A percentile compares a stretch with the other conserved stretches of the same genome.
Conservation (phyloP, 129 eudicot species). For the Rutidosis leptorrhynchoides region DNA sequence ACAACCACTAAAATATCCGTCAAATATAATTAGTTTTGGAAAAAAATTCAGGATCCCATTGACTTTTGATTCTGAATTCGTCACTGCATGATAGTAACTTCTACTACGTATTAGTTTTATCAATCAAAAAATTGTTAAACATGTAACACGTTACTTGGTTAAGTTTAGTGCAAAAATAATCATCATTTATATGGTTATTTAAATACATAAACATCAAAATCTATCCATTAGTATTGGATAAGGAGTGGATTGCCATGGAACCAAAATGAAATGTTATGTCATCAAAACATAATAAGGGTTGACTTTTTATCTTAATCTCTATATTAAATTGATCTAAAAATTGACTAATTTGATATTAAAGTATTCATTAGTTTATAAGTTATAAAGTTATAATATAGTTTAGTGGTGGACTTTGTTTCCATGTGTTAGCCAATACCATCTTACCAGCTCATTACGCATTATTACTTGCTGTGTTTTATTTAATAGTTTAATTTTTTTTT, state of each 20-base stretch:
- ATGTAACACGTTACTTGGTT: background rate
- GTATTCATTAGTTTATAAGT: conserved; percentile 11
- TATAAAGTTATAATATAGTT: conserved; percentile 12
- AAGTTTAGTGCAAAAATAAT: conserved; percentile 15
- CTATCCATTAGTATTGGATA: conserved; percentile 19
- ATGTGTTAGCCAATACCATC: background rate
- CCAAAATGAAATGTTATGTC: conserved; percentile 19
- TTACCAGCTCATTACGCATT: conserved; percentile 11
- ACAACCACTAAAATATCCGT: too few relatives aligned
- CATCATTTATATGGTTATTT: conserved; percentile 11
- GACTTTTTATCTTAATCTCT: background rate
- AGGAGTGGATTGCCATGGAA: conserved; percentile 26
- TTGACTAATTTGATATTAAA: conserved; percentile 17
- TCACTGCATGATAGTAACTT: too few relatives aligned
- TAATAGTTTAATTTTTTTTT: too few relatives aligned
- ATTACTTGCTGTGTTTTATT: background rate
- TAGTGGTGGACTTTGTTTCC: conserved; percentile 19
- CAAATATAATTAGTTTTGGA: too few relatives aligned
- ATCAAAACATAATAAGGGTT: conserved; percentile 22
- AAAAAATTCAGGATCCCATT: too few relatives aligned
- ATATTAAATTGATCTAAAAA: background rate
- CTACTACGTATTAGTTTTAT: too few relatives aligned
- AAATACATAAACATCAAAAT: conserved; percentile 6
- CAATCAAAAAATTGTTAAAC: background rate
- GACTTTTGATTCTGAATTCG: too few relatives aligned